Conservation (phyloP, 2,329 filamentous ascomycete species). For the Drechslerella stenobrocha region DNA sequence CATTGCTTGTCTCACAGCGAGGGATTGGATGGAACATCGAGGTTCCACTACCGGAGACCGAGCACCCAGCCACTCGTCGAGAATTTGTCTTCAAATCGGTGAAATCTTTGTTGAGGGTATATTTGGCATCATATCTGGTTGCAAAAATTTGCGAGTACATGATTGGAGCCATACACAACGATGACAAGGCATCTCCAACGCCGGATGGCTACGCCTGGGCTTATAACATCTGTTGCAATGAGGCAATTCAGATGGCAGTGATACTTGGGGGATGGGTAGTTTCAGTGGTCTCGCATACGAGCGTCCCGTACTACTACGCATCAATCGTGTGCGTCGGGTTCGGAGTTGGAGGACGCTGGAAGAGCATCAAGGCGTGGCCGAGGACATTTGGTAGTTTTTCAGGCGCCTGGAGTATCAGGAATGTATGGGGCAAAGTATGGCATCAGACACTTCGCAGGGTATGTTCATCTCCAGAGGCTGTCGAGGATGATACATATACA, state of each 20-base stretch:
- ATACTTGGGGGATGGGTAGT: conserved; percentile 19
- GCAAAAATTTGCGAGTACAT: conserved; percentile 8
- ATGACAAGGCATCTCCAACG: not conserved
- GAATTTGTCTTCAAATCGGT: conserved; percentile 11
- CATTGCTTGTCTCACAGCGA: conserved; percentile 22
- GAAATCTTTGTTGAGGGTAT: conserved; percentile 18
- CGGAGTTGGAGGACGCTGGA: conserved; percentile 28
- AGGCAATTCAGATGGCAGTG: conserved; percentile 17
- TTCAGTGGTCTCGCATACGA: conserved; percentile 27
- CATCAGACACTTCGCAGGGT: conserved; percentile 29
- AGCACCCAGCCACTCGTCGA: not conserved
- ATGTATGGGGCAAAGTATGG: conserved; percentile 33
- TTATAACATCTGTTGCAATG: conserved; percentile 10
- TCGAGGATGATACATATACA: not conserved
- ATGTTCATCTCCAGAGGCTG: not conserved
- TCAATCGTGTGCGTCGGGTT: conserved; percentile 20
- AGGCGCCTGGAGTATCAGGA: conserved; percentile 31
- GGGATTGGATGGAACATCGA: conserved; percentile 43
- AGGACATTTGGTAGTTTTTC: conserved; percentile 13
- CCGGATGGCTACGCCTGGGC: conserved; percentile 6
- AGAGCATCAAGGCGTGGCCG: conserved; percentile 18
- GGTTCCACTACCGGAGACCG: conserved; percentile 20
- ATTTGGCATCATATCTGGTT: conserved; percentile 18
- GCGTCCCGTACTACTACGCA: conserved; percentile 19
- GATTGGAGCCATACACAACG: conserved; percentile 10